phyloP scores from a whole-genome alignment of 2,329 filamentous ascomycete genomes.

The Botryosphaeria agaves region DNA sequence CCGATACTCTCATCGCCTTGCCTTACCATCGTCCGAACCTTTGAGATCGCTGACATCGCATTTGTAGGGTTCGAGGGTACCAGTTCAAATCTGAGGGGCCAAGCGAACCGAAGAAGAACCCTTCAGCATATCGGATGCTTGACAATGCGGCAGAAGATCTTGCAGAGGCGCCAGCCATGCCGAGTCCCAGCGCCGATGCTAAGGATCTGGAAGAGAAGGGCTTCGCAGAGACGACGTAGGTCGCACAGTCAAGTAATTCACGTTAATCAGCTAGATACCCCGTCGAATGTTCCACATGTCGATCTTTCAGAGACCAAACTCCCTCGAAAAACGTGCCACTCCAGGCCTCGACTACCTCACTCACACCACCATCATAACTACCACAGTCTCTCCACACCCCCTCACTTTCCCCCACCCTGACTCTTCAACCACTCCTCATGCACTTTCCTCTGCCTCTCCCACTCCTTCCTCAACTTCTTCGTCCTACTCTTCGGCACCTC shows the following conservation, averaged over 20 bases:
- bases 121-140: constrained; percentile 46
- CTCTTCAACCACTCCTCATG: constrained; percentile 49
- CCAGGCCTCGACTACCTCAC: too few relatives aligned
- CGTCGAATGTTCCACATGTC: too few relatives aligned
- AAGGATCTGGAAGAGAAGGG: constrained; percentile 30
- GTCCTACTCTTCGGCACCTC: constrained; percentile 62
- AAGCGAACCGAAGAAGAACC: constrained; percentile 47
- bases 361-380: not conserved
- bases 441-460: constrained; percentile 76
- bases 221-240: constrained; percentile 6
- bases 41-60: constrained; percentile 1
- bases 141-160: constrained; percentile 29
- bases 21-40: not conserved
- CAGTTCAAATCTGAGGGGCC: constrained; percentile 57
- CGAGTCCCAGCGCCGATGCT: constrained; percentile 28
- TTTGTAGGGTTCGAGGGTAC: constrained; percentile 50
- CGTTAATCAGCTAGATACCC: too few relatives aligned
- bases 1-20: too few relatives aligned
- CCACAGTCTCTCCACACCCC: not conserved
- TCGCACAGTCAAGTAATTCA: too few relatives aligned
- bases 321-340: too few relatives aligned
- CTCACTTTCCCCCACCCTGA: constrained; percentile 4
- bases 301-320: too few relatives aligned
- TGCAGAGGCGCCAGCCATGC: constrained; percentile 30
- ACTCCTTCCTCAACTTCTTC: constrained; percentile 80